These are phyloP conservation scores for Desmodesmus armatus DNA, from an alignment of 139 green algal species.

Conservation along the genomic window DNA sequence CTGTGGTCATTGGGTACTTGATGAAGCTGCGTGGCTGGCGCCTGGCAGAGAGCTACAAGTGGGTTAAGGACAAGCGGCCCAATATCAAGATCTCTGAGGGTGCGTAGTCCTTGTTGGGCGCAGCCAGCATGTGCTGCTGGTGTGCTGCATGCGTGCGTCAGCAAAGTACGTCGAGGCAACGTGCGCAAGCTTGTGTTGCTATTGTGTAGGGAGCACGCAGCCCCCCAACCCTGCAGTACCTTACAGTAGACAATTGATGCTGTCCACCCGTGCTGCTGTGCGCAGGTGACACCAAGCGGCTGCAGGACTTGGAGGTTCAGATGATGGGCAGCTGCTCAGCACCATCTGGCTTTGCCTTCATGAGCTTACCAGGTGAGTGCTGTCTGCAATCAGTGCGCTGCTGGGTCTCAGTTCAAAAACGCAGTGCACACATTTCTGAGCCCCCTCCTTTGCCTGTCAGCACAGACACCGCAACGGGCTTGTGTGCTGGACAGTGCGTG, in stretches of 20 bases:
- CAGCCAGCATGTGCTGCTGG: background rate
- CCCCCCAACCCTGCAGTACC: no score
- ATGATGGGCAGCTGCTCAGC: conserved; percentile 66
- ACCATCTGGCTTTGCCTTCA: conserved; percentile 51
- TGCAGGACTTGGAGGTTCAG: conserved; percentile 68
- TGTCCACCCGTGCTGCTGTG: background rate
- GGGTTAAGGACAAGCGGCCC: conserved; percentile 80
- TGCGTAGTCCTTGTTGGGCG: no score
- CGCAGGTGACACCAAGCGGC: conserved; percentile 66
- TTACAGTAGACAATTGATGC: no score
- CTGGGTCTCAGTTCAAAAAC: no score
- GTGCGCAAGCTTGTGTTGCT: no score
- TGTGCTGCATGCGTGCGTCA: background rate
- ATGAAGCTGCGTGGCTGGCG: conserved; percentile 84
- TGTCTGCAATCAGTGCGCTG: no score
- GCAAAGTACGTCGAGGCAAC: background rate
- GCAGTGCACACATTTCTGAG: no score
- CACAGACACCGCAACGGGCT: no score
- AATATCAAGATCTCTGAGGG: conserved; percentile 64
- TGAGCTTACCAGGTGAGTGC: conserved; percentile 47
- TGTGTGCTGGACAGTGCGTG: no score
- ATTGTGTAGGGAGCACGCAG: no score
- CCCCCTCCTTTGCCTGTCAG: no score
- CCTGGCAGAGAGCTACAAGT: conserved; percentile 83
- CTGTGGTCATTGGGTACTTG: conserved; percentile 83